These are phyloP conservation scores for Collybia sordida DNA, from an alignment of 768 basidiomycete genomes.

Conservation along the genomic window DNA sequence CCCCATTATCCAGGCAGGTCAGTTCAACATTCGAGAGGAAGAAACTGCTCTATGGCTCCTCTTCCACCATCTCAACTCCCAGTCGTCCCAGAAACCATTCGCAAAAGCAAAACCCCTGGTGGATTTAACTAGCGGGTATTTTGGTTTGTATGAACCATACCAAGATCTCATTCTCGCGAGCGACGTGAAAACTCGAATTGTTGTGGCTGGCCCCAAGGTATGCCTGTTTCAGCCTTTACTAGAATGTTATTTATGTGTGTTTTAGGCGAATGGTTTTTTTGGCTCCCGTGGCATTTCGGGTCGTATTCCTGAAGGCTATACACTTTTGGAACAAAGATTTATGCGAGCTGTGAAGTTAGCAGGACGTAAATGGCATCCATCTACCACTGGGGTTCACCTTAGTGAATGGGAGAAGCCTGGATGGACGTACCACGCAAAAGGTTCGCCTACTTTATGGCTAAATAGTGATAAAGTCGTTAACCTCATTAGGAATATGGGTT, in stretches of 20 bases:
- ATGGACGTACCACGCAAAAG: slow-evolving; percentile 99
- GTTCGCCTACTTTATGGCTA: slow-evolving; percentile 35
- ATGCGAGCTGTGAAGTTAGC: slow-evolving; percentile 61
- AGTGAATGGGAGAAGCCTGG: slow-evolving; percentile 85
- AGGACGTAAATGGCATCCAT: slow-evolving; percentile 34
- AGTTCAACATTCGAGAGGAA: slow-evolving; percentile 85
- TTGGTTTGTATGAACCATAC: slow-evolving; percentile 81
- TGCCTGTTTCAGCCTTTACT: neutral
- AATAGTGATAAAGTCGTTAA: neutral
- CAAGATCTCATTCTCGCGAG: slow-evolving; percentile 66
- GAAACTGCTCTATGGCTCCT: slow-evolving; percentile 60
- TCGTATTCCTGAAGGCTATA: slow-evolving; percentile 95
- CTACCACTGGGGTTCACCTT: slow-evolving; percentile 58
- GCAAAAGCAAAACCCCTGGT: slow-evolving; percentile 40
- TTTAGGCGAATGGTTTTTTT: slow-evolving; percentile 93
- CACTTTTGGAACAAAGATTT: slow-evolving; percentile 82
- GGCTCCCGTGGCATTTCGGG: slow-evolving; percentile 88
- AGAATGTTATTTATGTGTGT: neutral
- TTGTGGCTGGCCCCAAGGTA: slow-evolving; percentile 88
- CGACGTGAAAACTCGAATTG: slow-evolving; percentile 63
- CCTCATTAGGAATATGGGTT: slow-evolving; percentile 74
- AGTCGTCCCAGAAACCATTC: slow-evolving; percentile 16
- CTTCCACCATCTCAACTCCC: slow-evolving; percentile 33
- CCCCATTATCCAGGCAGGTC: slow-evolving; percentile 88
- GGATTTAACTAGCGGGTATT: slow-evolving; percentile 95